phyloP scores from a whole-genome alignment of 306 rosid species.

The Trichosanthes cucumerina region DNA sequence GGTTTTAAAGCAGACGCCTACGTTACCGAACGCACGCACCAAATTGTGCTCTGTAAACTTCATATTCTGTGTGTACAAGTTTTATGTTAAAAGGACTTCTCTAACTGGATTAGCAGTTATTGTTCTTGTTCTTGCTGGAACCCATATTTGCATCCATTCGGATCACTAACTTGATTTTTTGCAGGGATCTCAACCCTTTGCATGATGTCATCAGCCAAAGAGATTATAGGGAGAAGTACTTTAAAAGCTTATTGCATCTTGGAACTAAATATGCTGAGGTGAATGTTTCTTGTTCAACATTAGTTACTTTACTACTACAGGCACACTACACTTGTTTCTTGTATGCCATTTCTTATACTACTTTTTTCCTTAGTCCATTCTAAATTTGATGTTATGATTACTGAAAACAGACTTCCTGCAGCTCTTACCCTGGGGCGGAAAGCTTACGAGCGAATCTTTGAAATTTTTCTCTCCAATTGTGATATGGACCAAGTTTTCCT shows the following conservation, averaged over 20 bases:
- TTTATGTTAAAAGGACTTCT: not conserved
- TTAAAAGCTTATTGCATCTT: slow-evolving; percentile 53
- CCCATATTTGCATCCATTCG: not conserved
- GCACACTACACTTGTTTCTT: not conserved
- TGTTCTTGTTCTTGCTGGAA: not conserved
- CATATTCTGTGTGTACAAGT: not conserved
- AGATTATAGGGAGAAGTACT: slow-evolving; percentile 74
- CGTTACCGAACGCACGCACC: not conserved
- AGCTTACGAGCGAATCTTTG: slow-evolving; percentile 78
- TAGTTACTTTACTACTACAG: not conserved
- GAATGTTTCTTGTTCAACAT: slow-evolving; percentile 7
- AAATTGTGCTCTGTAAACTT: not conserved
- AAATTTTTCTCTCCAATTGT: slow-evolving; percentile 86
- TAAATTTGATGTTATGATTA: slow-evolving; percentile 27
- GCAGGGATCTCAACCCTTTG: slow-evolving; percentile 90
- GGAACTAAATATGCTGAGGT: slow-evolving; percentile 74
- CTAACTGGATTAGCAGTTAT: not conserved
- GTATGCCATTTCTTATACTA: not conserved
- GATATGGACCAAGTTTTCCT: slow-evolving; percentile 80
- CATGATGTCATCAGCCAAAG: slow-evolving; percentile 51
- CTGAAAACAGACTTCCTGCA: slow-evolving; percentile 67
- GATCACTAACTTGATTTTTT: slow-evolving; percentile 2
- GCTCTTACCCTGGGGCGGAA: slow-evolving; percentile 99
- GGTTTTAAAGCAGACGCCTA: not conserved
- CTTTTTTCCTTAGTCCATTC: slow-evolving; percentile 14